These are phyloP conservation scores for Colletotrichum sansevieriae DNA, from an alignment of 2,329 filamentous ascomycete genomes.

Conservation along the genomic window DNA sequence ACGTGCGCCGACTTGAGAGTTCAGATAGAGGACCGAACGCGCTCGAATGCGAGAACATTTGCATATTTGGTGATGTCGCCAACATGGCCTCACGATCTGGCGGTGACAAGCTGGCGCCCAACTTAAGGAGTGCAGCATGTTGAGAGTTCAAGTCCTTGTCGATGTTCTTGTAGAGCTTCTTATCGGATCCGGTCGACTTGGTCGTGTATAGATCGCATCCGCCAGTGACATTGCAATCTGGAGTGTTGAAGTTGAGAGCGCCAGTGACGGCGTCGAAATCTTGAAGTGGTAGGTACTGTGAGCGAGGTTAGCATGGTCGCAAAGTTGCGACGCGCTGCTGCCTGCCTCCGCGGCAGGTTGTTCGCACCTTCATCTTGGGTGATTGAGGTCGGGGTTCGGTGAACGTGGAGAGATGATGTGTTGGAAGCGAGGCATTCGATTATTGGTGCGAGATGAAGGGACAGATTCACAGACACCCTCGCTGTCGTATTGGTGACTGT, in stretches of 20 bases:
- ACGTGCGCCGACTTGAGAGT: conserved; percentile 88
- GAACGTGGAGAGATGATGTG: conserved; percentile 18
- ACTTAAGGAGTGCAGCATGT: conserved; percentile 87
- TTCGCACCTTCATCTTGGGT: conserved; percentile 43
- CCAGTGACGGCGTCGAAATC: conserved; percentile 93
- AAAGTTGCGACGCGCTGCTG: conserved; percentile 27
- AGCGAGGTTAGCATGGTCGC: conserved; percentile 33
- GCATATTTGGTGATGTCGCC: conserved; percentile 70
- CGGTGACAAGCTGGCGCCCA: conserved; percentile 89
- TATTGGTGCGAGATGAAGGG: conserved; percentile 2
- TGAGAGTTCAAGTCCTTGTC: conserved; percentile 91
- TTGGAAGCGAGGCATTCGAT: conserved; percentile 27
- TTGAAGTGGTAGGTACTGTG: conserved; percentile 88
- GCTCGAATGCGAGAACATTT: conserved; percentile 81
- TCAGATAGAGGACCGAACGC: conserved; percentile 93
- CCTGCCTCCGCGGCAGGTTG: conserved; percentile 27
- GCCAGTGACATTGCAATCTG: conserved; percentile 91
- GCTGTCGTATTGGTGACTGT: conserved; percentile 6
- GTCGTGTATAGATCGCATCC: conserved; percentile 98
- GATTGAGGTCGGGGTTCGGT: conserved; percentile 28
- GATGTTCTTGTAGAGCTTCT: conserved; percentile 97
- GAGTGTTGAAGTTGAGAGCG: conserved; percentile 95
- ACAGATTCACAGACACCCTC: conserved; percentile 1
- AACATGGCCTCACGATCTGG: conserved; percentile 81
- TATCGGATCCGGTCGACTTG: conserved; percentile 94